These are phyloP conservation scores for Phytopythium delawarense DNA, from an alignment of 352 stramenopile species.

Conservation along the genomic window DNA sequence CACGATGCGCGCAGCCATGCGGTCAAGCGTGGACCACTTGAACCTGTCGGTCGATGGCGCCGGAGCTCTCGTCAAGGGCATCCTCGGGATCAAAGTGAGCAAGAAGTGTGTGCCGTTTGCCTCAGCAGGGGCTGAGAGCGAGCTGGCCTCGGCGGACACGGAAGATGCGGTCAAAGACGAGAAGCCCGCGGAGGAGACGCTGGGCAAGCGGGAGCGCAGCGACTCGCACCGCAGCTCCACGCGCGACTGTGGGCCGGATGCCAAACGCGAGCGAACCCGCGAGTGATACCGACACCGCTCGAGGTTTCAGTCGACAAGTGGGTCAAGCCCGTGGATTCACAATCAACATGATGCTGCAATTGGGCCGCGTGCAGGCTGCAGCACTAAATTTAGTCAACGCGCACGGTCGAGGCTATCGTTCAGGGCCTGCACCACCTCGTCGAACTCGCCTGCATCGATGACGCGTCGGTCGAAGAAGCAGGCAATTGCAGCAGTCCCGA, in stretches of 20 bases:
- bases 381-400: conserved; percentile 1
- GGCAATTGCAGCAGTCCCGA: conserved; percentile 7
- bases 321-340: background rate
- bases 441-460: background rate
- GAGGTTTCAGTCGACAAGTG: background rate
- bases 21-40: conserved; percentile 64
- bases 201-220: conserved; percentile 29
- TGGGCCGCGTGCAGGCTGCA: background rate
- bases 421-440: background rate
- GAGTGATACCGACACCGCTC: conserved; percentile 23
- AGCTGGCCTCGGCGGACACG: background rate
- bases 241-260: conserved; percentile 16
- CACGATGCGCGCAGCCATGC: conserved; percentile 80
- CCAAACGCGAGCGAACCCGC: conserved; percentile 28
- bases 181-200: conserved; percentile 1
- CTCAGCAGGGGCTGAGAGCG: conserved; percentile 1
- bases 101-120: conserved; percentile 9
- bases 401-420: background rate
- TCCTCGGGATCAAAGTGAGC: conserved; percentile 38
- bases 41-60: conserved; percentile 59
- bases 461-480: conserved; percentile 5
- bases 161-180: conserved; percentile 9
- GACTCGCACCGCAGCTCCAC: conserved; percentile 23
- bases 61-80: conserved; percentile 62
- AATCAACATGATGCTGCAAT: background rate